Base-by-base conservation (phyloP, 2,329 filamentous ascomycete genomes). In the Alternaria ethzedia region DNA sequence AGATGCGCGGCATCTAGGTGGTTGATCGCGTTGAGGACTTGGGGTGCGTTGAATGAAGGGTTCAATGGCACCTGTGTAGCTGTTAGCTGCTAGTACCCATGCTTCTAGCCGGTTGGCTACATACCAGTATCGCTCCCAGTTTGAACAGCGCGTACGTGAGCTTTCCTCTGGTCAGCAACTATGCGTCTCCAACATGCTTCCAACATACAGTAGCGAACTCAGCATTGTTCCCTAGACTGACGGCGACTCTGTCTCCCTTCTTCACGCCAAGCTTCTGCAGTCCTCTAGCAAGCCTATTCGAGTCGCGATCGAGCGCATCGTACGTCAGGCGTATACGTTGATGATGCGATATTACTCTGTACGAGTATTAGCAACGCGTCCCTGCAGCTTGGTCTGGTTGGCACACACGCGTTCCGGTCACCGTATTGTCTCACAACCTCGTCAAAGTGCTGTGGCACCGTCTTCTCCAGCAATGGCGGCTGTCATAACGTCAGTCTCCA, bases 101-200 rank as follows among this genome's bases (percentile, higher is more conserved):
- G 23, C 25, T 9, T 13, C 7, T 4, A 7, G n/a, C 17, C 9
- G 15, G 9, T 9, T 26, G 25, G n/a, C 21, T 10, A 26, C 81
- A 64, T 77, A 89, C 94, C 66, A 98, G 84, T 54, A 98, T 88
- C 23, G 93, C 95, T n/a, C 96, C 96, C 10, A 98, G 86, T 80
- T 98, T 98, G 84, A 95, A 97, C 58, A 96, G 80, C 1, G 94
- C 94, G 80, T 98, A 98, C 6, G 91, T 95, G 20, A 80, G 78
- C 85, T 80, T 46, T 10, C 11, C 82, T 81, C 36, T 59, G 30
- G n/a, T 73, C 51, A 74, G 67, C 52, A 5, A 15, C 20, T 5
- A 45, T 26, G 6, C n/a, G 17, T 12, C 10, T 21, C 13, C 26
- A 17, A 2, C 11, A 8, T 26, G 43, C 10, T 32, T 6, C 15